Conservation (phyloP, 2,329 filamentous ascomycete genomes). For the Fusarium lyarnte region DNA sequence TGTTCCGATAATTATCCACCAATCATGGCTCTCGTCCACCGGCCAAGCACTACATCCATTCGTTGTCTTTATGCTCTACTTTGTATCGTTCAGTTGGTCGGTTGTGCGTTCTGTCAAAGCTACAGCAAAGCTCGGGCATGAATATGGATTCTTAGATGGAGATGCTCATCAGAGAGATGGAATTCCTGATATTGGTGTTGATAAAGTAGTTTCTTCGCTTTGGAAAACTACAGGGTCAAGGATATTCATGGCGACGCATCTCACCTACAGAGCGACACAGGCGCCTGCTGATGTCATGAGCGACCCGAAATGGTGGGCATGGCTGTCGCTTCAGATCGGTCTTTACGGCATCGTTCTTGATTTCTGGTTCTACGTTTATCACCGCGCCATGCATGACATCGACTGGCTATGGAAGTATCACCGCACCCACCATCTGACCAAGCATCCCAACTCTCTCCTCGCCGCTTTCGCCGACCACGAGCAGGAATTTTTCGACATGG, state of each 20-base stretch:
- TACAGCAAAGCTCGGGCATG: background rate
- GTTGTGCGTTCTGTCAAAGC: background rate
- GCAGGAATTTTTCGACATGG: slow-evolving; percentile 34
- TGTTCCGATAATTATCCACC: background rate
- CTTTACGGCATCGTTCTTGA: slow-evolving; percentile 26
- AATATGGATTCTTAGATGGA: slow-evolving; percentile 13
- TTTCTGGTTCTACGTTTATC: slow-evolving; percentile 31
- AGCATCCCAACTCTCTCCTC: slow-evolving; percentile 24
- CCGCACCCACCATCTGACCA: slow-evolving; percentile 27
- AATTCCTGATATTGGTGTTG: slow-evolving; percentile 18
- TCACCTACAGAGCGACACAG: slow-evolving; percentile 3
- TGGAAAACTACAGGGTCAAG: slow-evolving; percentile 5
- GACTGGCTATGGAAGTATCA: slow-evolving; percentile 27
- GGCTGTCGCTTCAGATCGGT: slow-evolving; percentile 22
- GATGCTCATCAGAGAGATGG: slow-evolving; percentile 22
- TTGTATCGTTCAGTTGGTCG: background rate
- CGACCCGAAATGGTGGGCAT: background rate
- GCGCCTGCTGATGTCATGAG: slow-evolving; percentile 8
- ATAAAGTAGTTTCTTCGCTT: slow-evolving; percentile 12
- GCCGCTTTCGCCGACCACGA: slow-evolving; percentile 27
- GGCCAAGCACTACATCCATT: background rate
- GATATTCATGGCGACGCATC: background rate
- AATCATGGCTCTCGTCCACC: background rate
- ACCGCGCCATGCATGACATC: slow-evolving; percentile 31
- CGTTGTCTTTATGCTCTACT: background rate